Conservation (phyloP, 495 filamentous ascomycete genomes). For the Cudoniella acicularis region DNA sequence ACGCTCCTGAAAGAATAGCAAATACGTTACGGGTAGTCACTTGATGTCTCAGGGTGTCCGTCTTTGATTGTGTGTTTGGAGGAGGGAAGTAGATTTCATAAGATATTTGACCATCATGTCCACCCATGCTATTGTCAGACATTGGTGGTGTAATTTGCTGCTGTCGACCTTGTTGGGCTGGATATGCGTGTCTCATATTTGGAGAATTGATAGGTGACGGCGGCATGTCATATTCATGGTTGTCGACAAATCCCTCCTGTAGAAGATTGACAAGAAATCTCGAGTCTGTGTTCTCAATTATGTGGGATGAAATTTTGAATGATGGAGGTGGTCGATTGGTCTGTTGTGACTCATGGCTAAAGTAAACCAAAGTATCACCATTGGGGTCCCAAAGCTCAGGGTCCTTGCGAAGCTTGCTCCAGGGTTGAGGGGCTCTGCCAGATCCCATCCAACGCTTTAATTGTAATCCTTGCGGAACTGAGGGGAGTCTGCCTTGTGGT, state of each 20-base stretch:
- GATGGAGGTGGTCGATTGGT: constrained; percentile 46
- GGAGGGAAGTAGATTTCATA: constrained; percentile 57
- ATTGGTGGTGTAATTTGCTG: constrained; percentile 36
- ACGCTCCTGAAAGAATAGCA: constrained; percentile 51
- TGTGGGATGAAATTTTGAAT: constrained; percentile 52
- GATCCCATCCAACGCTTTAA: constrained; percentile 50
- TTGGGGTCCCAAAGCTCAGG: constrained; percentile 60
- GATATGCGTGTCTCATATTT: constrained; percentile 27
- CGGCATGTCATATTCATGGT: constrained; percentile 31
- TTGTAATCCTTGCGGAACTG: constrained; percentile 28
- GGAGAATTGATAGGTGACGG: constrained; percentile 40
- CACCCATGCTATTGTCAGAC: constrained; percentile 39
- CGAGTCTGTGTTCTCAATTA: constrained; percentile 53
- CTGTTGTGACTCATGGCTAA: constrained; percentile 38
- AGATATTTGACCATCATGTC: constrained; percentile 47
- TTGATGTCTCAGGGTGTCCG: constrained; percentile 47
- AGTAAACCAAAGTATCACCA: constrained; percentile 58
- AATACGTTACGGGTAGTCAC: constrained; percentile 63
- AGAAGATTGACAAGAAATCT: constrained; percentile 47
- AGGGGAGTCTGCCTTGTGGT: constrained; percentile 23
- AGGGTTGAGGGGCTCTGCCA: constrained; percentile 43
- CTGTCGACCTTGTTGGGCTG: constrained; percentile 19
- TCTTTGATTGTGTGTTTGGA: constrained; percentile 39
- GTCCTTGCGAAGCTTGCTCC: constrained; percentile 55
- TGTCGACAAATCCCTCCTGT: constrained; percentile 46